Percentiles rank a stretch among this genome's conserved stretches.
Evolutionary conservation across 768 basidiomycete species (phyloP).

Genomic region (Dentipellis sp.): DNA sequence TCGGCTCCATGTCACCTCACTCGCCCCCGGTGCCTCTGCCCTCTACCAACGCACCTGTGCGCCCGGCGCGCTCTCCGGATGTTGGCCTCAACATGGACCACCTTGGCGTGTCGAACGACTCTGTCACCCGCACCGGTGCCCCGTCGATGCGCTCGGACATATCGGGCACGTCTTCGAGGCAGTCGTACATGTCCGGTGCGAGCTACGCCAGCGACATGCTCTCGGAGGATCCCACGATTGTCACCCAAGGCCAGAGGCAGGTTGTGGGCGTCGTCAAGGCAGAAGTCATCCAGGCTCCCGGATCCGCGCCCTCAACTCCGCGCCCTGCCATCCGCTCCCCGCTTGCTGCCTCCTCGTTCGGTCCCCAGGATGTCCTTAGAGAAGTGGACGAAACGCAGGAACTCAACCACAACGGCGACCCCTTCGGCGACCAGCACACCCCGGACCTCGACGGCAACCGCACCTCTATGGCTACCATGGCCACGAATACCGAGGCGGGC

Average conservation of each 20-base stretch:
- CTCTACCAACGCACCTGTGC: conserved; percentile 27
- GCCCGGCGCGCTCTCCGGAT: conserved; percentile 51
- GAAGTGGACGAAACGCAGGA: conserved; percentile 33
- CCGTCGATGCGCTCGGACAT: conserved; percentile 37
- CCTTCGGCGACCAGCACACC: conserved; percentile 58
- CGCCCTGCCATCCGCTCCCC: conserved; percentile 50
- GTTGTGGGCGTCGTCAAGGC: conserved; percentile 73
- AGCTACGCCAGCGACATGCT: conserved; percentile 74
- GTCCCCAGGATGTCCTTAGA: conserved; percentile 51
- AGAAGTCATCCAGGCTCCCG: conserved; percentile 50
- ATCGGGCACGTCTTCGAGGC: conserved; percentile 43
- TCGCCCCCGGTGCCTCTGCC: conserved; percentile 1
- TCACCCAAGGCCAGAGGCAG: conserved; percentile 64
- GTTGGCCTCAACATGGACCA: conserved; percentile 56
- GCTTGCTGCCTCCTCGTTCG: conserved; percentile 62
- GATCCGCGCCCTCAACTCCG: conserved; percentile 23
- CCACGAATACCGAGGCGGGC: conserved; percentile 20
- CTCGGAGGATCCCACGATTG: conserved; percentile 74
- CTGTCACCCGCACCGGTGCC: conserved; percentile 23
- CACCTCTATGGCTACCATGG: conserved; percentile 21
- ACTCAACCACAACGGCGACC: conserved; percentile 29
- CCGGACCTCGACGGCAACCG: neutral
- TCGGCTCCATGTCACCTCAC: conserved; percentile 13
- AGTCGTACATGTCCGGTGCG: conserved; percentile 66
- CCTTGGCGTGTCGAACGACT: conserved; percentile 49